Percentiles rank a stretch among this genome's conserved stretches.
Conservation (phyloP, 2,329 filamentous ascomycete species). For the Akanthomyces dipterigenus region DNA sequence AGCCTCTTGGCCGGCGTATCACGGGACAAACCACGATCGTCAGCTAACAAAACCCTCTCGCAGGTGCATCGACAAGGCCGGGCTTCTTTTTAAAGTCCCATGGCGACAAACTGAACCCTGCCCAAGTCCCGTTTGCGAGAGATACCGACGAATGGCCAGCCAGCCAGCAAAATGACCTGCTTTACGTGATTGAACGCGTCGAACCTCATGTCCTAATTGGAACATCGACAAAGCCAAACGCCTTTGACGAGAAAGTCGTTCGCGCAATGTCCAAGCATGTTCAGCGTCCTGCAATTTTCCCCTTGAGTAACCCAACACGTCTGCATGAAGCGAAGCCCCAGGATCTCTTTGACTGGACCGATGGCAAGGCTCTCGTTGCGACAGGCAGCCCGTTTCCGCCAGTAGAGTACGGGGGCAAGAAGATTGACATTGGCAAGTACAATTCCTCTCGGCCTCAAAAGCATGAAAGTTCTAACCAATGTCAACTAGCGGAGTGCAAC, state of each 20-base stretch:
- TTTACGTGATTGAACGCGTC: conserved; percentile 61
- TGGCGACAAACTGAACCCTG: conserved; percentile 43
- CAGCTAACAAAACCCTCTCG: neutral
- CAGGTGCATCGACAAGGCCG: conserved; percentile 66
- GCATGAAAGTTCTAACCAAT: neutral
- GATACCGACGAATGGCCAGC: conserved; percentile 56
- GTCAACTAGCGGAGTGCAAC: conserved; percentile 63
- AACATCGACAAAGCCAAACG: conserved; percentile 66
- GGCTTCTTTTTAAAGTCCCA: conserved; percentile 64
- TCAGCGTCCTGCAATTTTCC: conserved; percentile 69
- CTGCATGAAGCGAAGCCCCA: conserved; percentile 75
- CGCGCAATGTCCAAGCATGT: conserved; percentile 57
- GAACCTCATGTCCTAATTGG: conserved; percentile 79
- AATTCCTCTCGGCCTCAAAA: too few species aligned
- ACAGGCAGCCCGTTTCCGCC: conserved; percentile 79
- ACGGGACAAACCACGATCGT: too few species aligned
- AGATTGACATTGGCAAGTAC: conserved; percentile 37
- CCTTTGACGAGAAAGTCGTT: neutral
- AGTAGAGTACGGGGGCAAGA: conserved; percentile 44
- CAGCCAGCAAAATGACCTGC: conserved; percentile 47
- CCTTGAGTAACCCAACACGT: conserved; percentile 77
- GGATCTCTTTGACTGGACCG: conserved; percentile 72
- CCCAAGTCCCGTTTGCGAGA: conserved; percentile 62
- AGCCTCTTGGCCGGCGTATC: neutral
- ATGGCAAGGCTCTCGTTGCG: conserved; percentile 70